phyloP scores from a whole-genome alignment of 2,329 filamentous ascomycete genomes.

The Sporothrix dimorphospora region DNA sequence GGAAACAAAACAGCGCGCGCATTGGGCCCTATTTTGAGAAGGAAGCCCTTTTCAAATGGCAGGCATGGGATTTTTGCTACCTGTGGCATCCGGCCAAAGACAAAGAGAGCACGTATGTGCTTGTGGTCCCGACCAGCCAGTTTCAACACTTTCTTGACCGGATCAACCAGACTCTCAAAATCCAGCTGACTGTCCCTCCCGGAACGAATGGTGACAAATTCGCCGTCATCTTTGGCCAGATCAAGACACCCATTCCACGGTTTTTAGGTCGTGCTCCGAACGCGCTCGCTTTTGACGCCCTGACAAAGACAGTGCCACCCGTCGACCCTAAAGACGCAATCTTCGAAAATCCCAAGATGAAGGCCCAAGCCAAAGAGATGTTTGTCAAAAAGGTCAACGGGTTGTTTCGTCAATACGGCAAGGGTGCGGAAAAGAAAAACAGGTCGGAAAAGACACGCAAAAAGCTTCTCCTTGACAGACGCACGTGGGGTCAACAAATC shows the following conservation, averaged over 20 bases:
- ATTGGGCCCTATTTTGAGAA: conserved; percentile 58
- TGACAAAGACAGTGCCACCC: conserved; percentile 36
- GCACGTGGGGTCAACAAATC: conserved; percentile 15
- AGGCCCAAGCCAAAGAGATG: neutral
- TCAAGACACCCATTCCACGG: conserved; percentile 65
- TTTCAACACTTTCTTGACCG: conserved; percentile 65
- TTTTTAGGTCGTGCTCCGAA: conserved; percentile 64
- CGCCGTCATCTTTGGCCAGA: conserved; percentile 61
- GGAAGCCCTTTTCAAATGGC: conserved; percentile 59
- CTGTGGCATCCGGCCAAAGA: conserved; percentile 56
- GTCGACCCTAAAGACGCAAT: conserved; percentile 12
- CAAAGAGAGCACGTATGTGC: conserved; percentile 53
- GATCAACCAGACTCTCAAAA: conserved; percentile 63
- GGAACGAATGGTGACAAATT: conserved; percentile 58
- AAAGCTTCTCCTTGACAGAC: neutral
- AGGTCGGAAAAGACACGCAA: conserved; percentile 42
- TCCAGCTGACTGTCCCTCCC: conserved; percentile 60
- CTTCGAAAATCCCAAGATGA: neutral
- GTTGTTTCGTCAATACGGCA: conserved; percentile 18
- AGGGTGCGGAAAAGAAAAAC: conserved; percentile 40
- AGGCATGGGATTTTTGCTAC: conserved; percentile 78
- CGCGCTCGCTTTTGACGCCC: conserved; percentile 41
- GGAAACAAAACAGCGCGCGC: conserved; percentile 53
- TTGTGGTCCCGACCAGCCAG: conserved; percentile 71
- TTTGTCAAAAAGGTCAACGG: conserved; percentile 26